These are phyloP conservation scores for Dipteronia dyeriana DNA, from an alignment of 345 rosid genomes.

Conservation along the genomic window DNA sequence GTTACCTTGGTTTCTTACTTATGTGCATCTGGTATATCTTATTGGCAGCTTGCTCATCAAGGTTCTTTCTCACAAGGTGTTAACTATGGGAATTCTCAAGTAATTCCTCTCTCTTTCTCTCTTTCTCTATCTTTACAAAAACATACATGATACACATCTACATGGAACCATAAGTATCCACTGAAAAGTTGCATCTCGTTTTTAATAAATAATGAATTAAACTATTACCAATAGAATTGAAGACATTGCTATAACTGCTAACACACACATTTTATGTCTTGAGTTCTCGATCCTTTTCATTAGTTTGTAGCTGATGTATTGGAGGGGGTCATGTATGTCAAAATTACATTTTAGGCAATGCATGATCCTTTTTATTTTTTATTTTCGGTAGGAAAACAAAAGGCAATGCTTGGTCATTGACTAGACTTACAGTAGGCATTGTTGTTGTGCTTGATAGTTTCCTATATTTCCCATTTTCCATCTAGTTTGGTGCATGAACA, in stretches of 20 bases:
- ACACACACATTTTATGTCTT: not conserved
- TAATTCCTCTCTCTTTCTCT: conserved; percentile 37
- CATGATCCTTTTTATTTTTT: too few species aligned
- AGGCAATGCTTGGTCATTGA: too few species aligned
- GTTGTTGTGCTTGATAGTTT: too few species aligned
- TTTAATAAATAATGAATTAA: not conserved
- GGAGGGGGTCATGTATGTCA: not conserved
- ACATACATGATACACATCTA: not conserved
- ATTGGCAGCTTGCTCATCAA: conserved; percentile 62
- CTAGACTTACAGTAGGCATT: too few species aligned
- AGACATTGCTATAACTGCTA: not conserved
- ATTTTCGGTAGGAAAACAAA: too few species aligned
- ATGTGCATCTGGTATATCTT: conserved; percentile 20
- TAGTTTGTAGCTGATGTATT: not conserved
- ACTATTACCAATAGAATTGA: not conserved
- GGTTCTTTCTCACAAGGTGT: conserved; percentile 53
- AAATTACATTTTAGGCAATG: not conserved
- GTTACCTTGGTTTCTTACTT: not conserved
- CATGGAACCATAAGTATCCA: not conserved
- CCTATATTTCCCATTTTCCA: too few species aligned
- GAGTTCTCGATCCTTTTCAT: not conserved
- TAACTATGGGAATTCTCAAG: conserved; percentile 61
- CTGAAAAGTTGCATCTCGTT: not conserved
- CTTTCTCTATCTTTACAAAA: not conserved
- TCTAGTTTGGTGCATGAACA: not conserved